phyloP scores from a whole-genome alignment of 495 filamentous ascomycete genomes.

The Penicillium chermesinum region DNA sequence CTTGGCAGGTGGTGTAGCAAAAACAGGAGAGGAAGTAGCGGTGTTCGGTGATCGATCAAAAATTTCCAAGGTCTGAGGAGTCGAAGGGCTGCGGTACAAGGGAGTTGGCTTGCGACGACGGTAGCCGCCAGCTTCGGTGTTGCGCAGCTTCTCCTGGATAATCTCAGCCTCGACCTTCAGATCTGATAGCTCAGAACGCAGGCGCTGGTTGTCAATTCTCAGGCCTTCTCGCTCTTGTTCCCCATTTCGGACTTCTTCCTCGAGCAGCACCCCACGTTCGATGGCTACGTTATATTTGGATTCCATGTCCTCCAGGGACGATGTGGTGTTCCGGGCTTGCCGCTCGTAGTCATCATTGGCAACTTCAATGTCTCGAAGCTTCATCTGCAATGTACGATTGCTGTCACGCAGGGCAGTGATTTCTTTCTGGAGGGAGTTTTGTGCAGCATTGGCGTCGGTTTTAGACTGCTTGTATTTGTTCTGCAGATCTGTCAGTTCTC shows the following conservation, averaged over 20 bases:
- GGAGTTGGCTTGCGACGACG: constrained; percentile 49
- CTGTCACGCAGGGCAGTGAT: constrained; percentile 83
- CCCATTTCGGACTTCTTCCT: constrained; percentile 84
- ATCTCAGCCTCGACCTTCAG: constrained; percentile 94
- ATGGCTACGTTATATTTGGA: constrained; percentile 94
- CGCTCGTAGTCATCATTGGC: constrained; percentile 97
- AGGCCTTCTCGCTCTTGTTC: constrained; percentile 86
- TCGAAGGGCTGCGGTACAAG: constrained; percentile 40
- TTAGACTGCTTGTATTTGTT: constrained; percentile 96
- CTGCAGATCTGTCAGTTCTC: constrained; percentile 40
- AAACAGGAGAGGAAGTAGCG: constrained; percentile 66
- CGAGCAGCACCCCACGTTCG: constrained; percentile 85
- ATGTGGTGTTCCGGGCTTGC: constrained; percentile 87
- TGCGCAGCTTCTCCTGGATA: constrained; percentile 81
- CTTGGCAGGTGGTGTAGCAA: constrained; percentile 67
- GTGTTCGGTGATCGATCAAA: constrained; percentile 54
- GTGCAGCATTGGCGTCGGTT: constrained; percentile 72
- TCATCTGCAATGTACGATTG: constrained; percentile 74
- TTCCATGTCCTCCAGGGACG: constrained; percentile 93
- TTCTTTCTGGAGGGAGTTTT: constrained; percentile 89
- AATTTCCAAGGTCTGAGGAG: constrained; percentile 48
- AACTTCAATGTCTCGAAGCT: constrained; percentile 90
- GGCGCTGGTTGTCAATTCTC: constrained; percentile 80
- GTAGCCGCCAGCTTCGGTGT: constrained; percentile 52
- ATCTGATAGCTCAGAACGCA: constrained; percentile 87